These are phyloP conservation scores for Ceratorhiza oryzae-sativae DNA, from an alignment of 1,284 basidiomycete species.

Conservation along the genomic window DNA sequence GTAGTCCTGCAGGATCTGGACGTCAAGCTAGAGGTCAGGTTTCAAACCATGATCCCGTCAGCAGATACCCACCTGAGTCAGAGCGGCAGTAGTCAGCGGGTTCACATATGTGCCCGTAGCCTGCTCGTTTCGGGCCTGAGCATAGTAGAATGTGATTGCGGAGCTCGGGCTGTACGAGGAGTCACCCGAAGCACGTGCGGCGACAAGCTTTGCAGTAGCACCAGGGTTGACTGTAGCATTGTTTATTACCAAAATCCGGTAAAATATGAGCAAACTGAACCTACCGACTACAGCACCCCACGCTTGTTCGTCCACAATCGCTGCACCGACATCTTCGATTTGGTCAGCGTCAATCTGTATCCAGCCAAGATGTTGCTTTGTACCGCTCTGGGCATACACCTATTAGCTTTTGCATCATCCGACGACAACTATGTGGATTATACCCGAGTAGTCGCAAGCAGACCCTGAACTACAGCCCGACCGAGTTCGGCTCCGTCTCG, in stretches of 20 bases:
- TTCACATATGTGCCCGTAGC: constrained; percentile 39
- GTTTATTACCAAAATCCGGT: background rate
- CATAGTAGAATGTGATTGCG: constrained; percentile 52
- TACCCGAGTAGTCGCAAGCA: constrained; percentile 46
- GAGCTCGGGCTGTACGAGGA: constrained; percentile 48
- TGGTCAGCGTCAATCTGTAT: constrained; percentile 44
- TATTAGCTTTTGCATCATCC: background rate
- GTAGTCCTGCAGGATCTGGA: constrained; percentile 29
- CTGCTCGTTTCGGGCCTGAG: constrained; percentile 39
- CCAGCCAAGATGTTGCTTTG: constrained; percentile 50
- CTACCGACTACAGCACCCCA: constrained; percentile 53
- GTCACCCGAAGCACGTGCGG: constrained; percentile 50
- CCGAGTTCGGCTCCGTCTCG: constrained; percentile 56
- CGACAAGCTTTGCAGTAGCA: constrained; percentile 47
- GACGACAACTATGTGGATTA: background rate
- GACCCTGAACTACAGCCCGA: constrained; percentile 48
- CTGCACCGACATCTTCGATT: constrained; percentile 47
- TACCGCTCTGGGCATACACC: constrained; percentile 42
- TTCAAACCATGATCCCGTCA: constrained; percentile 44
- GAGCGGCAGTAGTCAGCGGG: constrained; percentile 31
- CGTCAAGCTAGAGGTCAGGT: constrained; percentile 2
- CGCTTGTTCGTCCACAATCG: constrained; percentile 49
- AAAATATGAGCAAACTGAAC: constrained; percentile 33
- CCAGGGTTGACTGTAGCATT: constrained; percentile 48
- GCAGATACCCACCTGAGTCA: background rate